These are phyloP conservation scores for Fusarium sp. DNA, from an alignment of 2,329 filamentous ascomycete species.

Conservation along the genomic window DNA sequence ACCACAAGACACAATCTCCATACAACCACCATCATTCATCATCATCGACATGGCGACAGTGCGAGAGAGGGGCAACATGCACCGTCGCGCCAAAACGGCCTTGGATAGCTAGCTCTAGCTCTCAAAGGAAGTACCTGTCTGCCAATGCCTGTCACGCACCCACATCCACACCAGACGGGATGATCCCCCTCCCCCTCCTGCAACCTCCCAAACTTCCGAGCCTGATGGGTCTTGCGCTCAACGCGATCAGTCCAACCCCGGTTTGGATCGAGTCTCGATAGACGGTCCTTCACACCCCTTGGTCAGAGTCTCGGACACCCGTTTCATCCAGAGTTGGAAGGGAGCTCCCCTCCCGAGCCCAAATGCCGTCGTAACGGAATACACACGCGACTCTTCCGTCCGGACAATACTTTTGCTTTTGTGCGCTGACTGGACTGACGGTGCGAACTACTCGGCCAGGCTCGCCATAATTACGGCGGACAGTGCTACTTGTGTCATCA, in stretches of 20 bases:
- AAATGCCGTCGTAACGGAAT: constrained; percentile 19
- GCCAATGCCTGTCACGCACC: constrained; percentile 30
- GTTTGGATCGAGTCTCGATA: constrained; percentile 10
- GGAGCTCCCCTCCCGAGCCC: constrained; percentile 17
- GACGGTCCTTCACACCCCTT: neutral
- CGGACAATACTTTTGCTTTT: constrained; percentile 24
- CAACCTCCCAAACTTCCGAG: constrained; percentile 33
- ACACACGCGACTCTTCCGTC: constrained; percentile 21
- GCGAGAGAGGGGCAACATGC: constrained; percentile 22
- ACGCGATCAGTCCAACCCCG: constrained; percentile 21
- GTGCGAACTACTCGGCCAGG: constrained; percentile 4
- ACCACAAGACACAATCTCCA: constrained; percentile 26
- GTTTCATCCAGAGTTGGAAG: constrained; percentile 31
- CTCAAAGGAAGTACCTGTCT: neutral
- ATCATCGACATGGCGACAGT: constrained; percentile 23
- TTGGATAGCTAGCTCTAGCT: constrained; percentile 1
- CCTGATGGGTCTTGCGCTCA: constrained; percentile 19
- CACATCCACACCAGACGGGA: constrained; percentile 35
- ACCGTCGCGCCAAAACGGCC: constrained; percentile 18
- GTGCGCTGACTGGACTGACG: constrained; percentile 19
- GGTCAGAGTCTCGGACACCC: constrained; percentile 29
- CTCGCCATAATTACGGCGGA: neutral
- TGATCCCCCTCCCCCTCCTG: constrained; percentile 33
- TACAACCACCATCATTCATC: constrained; percentile 4
- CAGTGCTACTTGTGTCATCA: constrained; percentile 1